These are phyloP conservation scores for Neocucurbitaria cava DNA, from an alignment of 2,329 filamentous ascomycete species.

Conservation along the genomic window DNA sequence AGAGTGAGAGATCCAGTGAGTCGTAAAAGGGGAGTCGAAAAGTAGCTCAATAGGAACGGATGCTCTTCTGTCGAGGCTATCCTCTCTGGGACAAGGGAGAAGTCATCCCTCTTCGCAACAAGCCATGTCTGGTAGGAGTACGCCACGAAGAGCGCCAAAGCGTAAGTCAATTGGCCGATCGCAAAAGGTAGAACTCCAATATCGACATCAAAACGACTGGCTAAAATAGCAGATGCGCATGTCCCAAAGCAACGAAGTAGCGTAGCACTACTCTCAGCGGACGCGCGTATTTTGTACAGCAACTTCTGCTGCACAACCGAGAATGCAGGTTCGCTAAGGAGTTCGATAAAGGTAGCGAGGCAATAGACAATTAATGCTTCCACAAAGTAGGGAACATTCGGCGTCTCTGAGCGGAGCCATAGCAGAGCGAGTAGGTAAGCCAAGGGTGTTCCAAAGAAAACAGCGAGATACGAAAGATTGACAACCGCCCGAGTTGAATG, in stretches of 20 bases:
- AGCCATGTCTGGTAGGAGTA: slow-evolving; percentile 70
- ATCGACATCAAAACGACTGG: slow-evolving; percentile 59
- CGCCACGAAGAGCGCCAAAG: slow-evolving; percentile 69
- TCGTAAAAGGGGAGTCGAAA: slow-evolving; percentile 73
- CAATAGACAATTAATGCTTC: slow-evolving; percentile 63
- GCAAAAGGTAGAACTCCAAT: slow-evolving; percentile 88
- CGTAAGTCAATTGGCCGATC: slow-evolving; percentile 82
- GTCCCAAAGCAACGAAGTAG: slow-evolving; percentile 78
- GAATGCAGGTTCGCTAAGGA: slow-evolving; percentile 87
- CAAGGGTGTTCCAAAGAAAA: slow-evolving; percentile 71
- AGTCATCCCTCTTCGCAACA: slow-evolving; percentile 65
- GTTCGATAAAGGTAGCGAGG: slow-evolving; percentile 71
- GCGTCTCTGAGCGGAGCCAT: slow-evolving; percentile 66
- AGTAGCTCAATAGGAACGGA: slow-evolving; percentile 46
- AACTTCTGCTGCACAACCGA: slow-evolving; percentile 84
- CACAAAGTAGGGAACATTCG: slow-evolving; percentile 68
- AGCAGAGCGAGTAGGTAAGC: slow-evolving; percentile 69
- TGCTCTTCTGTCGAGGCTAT: slow-evolving; percentile 48
- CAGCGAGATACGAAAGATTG: slow-evolving; percentile 84
- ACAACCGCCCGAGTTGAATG: slow-evolving; percentile 74
- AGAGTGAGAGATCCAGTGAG: slow-evolving; percentile 84
- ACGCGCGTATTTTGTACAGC: slow-evolving; percentile 79
- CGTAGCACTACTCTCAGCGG: slow-evolving; percentile 83
- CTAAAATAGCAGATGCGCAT: slow-evolving; percentile 73
- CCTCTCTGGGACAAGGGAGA: slow-evolving; percentile 68